Conservation (phyloP, 1,284 basidiomycete species). For the Bjerkandera adusta region DNA sequence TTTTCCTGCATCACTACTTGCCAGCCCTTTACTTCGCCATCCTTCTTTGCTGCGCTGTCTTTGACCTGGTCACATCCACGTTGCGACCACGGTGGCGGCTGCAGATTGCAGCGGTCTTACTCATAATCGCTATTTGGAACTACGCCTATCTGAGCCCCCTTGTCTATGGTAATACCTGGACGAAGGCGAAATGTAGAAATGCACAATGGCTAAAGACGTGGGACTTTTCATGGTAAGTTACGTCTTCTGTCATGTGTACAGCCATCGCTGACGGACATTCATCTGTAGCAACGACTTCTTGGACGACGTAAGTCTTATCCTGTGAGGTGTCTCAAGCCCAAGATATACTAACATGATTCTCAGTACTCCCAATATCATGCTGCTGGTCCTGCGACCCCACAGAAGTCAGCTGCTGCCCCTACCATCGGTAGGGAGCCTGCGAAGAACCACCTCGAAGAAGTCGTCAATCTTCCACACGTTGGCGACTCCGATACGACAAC, state of each 20-base stretch:
- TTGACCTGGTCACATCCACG: conserved; percentile 83
- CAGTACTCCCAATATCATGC: conserved; percentile 56
- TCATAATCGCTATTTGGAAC: conserved; percentile 75
- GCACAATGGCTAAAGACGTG: conserved; percentile 90
- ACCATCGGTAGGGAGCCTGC: conserved; percentile 43
- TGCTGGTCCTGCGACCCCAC: conserved; percentile 36
- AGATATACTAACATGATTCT: conserved; percentile 1
- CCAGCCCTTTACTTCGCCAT: conserved; percentile 95
- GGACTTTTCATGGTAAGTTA: conserved; percentile 89
- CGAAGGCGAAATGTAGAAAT: conserved; percentile 70
- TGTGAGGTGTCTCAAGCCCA: background rate
- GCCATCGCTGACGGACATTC: background rate
- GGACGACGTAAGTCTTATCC: conserved; percentile 46
- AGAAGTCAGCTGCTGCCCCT: conserved; percentile 33
- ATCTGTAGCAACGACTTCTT: conserved; percentile 56
- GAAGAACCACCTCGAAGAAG: conserved; percentile 43
- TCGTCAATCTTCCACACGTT: conserved; percentile 17
- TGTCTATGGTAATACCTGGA: conserved; percentile 88
- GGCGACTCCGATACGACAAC: conserved; percentile 35
- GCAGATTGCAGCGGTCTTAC: conserved; percentile 74
- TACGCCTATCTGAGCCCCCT: conserved; percentile 84
- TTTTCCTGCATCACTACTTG: conserved; percentile 97
- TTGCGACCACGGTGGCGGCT: conserved; percentile 77
- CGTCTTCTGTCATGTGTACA: background rate
- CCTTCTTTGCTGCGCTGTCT: conserved; percentile 74